These are phyloP conservation scores for Eucalyptus brandiana DNA, from an alignment of 345 rosid genomes.

Conservation along the genomic window DNA sequence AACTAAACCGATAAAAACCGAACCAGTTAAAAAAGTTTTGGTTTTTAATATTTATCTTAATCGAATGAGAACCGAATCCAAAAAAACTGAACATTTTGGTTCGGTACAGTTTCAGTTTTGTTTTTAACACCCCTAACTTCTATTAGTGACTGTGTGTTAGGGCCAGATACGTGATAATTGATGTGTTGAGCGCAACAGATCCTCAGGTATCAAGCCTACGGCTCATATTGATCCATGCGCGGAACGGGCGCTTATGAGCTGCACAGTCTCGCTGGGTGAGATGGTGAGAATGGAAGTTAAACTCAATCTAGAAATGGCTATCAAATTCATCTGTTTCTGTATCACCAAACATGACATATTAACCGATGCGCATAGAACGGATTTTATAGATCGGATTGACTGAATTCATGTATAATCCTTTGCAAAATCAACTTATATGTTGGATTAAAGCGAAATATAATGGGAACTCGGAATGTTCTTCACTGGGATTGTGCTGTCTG, in stretches of 20 bases:
- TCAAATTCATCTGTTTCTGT: neutral
- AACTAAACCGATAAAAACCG: fast-evolving
- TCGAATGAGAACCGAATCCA: fast-evolving
- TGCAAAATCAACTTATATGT: neutral
- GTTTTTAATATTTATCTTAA: no score
- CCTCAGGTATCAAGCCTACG: neutral
- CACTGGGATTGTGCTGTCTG: neutral
- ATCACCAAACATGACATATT: neutral
- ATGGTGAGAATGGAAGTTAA: neutral
- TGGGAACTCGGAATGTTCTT: neutral
- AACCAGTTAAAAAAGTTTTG: fast-evolving
- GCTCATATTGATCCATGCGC: neutral
- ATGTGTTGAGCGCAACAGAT: neutral
- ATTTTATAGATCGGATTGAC: neutral
- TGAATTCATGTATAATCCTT: neutral
- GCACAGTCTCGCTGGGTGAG: neutral
- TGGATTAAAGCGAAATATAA: neutral
- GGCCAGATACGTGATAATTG: neutral
- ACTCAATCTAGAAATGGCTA: neutral
- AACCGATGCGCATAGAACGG: neutral
- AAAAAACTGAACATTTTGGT: fast-evolving
- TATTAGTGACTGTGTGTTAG: neutral
- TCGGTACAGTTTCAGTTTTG: fast-evolving
- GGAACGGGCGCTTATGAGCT: neutral
- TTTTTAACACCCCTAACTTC: neutral